A percentile compares a stretch with the other conserved stretches of the same genome.
Conservation (phyloP, 352 stramenopile genomes). For the Globisporangium yorkense region DNA sequence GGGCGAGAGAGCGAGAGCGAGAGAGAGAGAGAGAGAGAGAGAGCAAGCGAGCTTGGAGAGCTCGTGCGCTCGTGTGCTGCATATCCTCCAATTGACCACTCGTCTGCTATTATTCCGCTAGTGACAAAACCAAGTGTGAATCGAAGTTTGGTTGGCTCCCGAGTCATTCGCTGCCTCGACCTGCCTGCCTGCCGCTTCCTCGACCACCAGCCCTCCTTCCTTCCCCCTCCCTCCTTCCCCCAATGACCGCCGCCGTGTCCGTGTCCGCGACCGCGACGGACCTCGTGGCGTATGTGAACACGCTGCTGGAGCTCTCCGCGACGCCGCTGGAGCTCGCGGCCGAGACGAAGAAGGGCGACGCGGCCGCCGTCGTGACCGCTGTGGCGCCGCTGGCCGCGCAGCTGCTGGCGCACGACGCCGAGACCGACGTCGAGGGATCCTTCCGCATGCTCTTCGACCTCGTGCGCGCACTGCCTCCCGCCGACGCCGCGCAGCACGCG, state of each 20-base stretch:
- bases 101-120: too few relatives aligned
- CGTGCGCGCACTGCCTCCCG: conserved; percentile 26
- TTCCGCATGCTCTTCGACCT: conserved; percentile 70
- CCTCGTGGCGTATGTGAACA: conserved; percentile 75
- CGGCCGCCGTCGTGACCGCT: conserved; percentile 34
- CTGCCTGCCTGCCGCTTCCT: neutral
- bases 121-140: too few relatives aligned
- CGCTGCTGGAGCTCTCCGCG: conserved; percentile 46
- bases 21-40: too few relatives aligned
- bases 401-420: conserved; percentile 57
- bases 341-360: conserved; percentile 67
- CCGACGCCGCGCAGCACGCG: conserved; percentile 24
- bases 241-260: neutral
- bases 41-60: too few relatives aligned
- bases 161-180: neutral
- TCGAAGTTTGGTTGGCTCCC: neutral
- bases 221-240: neutral
- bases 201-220: neutral
- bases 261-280: conserved; percentile 29
- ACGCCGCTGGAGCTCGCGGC: conserved; percentile 32
- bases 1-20: too few relatives aligned
- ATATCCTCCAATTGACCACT: too few relatives aligned
- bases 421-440: conserved; percentile 72
- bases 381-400: conserved; percentile 44
- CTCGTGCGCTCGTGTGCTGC: too few relatives aligned